A percentile compares a stretch with the other conserved stretches of the same genome.
Evolutionary conservation across 2,329 filamentous ascomycete genomes (phyloP).

Genomic region (Paecilomyces variotii): DNA sequence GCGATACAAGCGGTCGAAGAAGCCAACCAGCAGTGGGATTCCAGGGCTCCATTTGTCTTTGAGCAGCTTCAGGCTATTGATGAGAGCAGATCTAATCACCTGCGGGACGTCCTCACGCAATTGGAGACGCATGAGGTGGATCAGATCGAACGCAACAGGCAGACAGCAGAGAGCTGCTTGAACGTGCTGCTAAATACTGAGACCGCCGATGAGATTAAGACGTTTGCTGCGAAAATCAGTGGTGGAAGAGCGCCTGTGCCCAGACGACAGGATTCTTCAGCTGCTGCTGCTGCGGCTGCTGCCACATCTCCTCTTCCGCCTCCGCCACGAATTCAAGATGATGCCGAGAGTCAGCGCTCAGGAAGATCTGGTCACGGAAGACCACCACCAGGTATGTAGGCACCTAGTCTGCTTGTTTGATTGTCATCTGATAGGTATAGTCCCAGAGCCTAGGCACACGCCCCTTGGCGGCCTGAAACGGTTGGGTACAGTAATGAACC

Average conservation of each 20-base stretch:
- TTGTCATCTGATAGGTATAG: conserved; percentile 13
- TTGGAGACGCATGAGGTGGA: conserved; percentile 90
- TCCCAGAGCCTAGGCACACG: conserved; percentile 30
- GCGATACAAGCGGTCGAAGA: conserved; percentile 67
- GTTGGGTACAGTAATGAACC: conserved; percentile 41
- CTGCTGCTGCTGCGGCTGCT: conserved; percentile 16
- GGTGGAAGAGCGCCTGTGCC: conserved; percentile 26
- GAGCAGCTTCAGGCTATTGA: conserved; percentile 87
- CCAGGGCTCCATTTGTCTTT: conserved; percentile 88
- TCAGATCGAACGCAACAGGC: conserved; percentile 66
- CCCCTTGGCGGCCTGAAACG: conserved; percentile 38
- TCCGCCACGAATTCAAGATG: conserved; percentile 40
- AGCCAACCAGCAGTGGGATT: conserved; percentile 81
- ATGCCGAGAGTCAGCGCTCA: conserved; percentile 49
- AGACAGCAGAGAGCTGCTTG: conserved; percentile 69
- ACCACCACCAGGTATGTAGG: conserved; percentile 22
- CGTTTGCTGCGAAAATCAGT: conserved; percentile 31
- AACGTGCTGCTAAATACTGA: conserved; percentile 78
- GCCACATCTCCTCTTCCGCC: conserved; percentile 27
- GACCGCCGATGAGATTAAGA: conserved; percentile 73
- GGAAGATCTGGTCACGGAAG: conserved; percentile 35
- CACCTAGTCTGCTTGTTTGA: conserved; percentile 2
- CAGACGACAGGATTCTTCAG: conserved; percentile 15
- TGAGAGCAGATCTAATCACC: conserved; percentile 78
- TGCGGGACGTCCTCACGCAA: conserved; percentile 85